phyloP scores from a whole-genome alignment of 805 yeast species.

The Kurtzmaniella fragi region DNA sequence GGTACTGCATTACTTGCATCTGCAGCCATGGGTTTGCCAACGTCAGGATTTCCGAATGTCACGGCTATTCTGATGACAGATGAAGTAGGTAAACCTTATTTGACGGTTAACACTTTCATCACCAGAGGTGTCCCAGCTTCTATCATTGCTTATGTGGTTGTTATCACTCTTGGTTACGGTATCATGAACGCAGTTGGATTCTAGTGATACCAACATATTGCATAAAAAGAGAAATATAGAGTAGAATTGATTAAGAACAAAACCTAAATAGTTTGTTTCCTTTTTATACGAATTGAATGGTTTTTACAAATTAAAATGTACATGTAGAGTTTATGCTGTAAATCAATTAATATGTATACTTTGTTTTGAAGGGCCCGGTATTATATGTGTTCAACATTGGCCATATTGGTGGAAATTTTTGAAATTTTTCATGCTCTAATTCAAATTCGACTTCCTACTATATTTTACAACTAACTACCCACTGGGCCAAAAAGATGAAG shows the following conservation, averaged over 20 bases:
- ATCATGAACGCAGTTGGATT: constrained; percentile 28
- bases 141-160: constrained; percentile 29
- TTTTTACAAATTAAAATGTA: not conserved
- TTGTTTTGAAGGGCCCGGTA: no score
- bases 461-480: no score
- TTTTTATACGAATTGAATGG: not conserved
- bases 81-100: constrained; percentile 35
- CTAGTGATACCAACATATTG: constrained; percentile 5
- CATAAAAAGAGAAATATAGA: not conserved
- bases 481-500: constrained; percentile 23
- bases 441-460: no score
- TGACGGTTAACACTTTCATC: constrained; percentile 37
- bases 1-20: constrained; percentile 37
- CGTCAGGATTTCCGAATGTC: constrained; percentile 41
- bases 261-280: not conserved
- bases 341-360: not conserved
- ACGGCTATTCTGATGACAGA: constrained; percentile 41
- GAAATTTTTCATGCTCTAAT: no score
- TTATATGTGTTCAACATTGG: no score
- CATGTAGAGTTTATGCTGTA: not conserved
- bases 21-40: constrained; percentile 43
- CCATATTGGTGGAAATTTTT: no score
- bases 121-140: constrained; percentile 40
- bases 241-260: no score
- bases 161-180: constrained; percentile 37